phyloP scores from a whole-genome alignment of 2,329 filamentous ascomycete genomes.

The Exophiala xenobiotica region DNA sequence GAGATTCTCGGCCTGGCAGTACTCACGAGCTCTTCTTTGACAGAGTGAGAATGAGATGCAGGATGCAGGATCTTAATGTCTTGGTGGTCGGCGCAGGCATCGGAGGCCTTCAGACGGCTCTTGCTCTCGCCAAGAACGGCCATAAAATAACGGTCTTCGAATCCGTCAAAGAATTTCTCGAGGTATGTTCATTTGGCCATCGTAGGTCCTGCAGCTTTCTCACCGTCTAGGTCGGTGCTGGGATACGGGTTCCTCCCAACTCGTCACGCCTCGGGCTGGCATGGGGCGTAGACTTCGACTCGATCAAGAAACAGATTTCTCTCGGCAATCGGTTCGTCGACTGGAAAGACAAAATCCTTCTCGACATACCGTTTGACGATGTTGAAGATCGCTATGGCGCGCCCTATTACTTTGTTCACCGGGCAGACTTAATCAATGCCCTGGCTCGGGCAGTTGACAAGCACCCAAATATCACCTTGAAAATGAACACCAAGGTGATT shows the following conservation, averaged over 20 bases:
- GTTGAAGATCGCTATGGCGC: slow-evolving; percentile 32
- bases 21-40: too few relatives aligned
- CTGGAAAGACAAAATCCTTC: slow-evolving; percentile 33
- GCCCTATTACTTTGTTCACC: slow-evolving; percentile 36
- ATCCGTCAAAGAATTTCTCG: slow-evolving; percentile 27
- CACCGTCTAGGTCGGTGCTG: slow-evolving; percentile 28
- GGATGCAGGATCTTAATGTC: slow-evolving; percentile 20
- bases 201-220: not conserved
- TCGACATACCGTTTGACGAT: slow-evolving; percentile 30
- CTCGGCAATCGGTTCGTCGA: slow-evolving; percentile 34
- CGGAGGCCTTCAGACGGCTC: slow-evolving; percentile 26
- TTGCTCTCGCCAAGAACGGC: slow-evolving; percentile 30
- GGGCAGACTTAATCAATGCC: slow-evolving; percentile 32
- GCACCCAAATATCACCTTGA: slow-evolving; percentile 24
- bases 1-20: too few relatives aligned
- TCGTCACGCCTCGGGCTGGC: slow-evolving; percentile 22
- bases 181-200: slow-evolving; percentile 8
- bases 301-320: slow-evolving; percentile 31
- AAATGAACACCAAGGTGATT: slow-evolving; percentile 28
- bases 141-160: slow-evolving; percentile 34
- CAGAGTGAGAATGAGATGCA: too few relatives aligned
- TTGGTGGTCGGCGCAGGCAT: slow-evolving; percentile 29
- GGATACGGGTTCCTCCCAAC: slow-evolving; percentile 32
- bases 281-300: slow-evolving; percentile 25
- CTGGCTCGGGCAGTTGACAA: slow-evolving; percentile 24